Conservation (phyloP, 768 basidiomycete species). For the Amanita pallidorosea region DNA sequence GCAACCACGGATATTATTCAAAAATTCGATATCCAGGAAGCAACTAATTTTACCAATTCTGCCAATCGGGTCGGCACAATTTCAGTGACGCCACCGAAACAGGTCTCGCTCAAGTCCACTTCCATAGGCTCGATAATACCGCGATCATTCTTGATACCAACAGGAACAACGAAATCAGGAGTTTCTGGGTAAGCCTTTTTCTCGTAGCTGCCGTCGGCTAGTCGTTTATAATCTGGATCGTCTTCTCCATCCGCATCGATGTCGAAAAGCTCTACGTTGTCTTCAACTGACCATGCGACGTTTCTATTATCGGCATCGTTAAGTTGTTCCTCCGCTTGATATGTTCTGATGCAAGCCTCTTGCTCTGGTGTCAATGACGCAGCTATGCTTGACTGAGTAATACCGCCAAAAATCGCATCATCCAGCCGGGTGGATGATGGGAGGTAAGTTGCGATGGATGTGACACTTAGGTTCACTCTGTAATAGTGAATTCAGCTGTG, state of each 20-base stretch:
- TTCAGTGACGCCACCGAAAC: conserved; percentile 42
- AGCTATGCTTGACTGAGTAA: conserved; percentile 17
- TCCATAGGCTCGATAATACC: conserved; percentile 37
- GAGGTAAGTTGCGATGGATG: conserved; percentile 65
- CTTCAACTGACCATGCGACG: conserved; percentile 55
- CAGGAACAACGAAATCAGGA: conserved; percentile 25
- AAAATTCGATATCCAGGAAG: neutral
- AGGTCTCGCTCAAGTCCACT: conserved; percentile 27
- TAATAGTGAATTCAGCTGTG: neutral
- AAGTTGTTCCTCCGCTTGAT: conserved; percentile 49
- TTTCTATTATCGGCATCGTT: conserved; percentile 52
- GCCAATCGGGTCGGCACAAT: conserved; percentile 41
- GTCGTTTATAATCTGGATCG: conserved; percentile 32
- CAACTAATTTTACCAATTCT: conserved; percentile 34
- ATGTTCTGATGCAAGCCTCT: conserved; percentile 39
- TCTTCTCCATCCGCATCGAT: conserved; percentile 53
- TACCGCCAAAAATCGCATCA: conserved; percentile 44
- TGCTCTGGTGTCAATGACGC: conserved; percentile 44
- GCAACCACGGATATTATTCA: neutral
- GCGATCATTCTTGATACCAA: conserved; percentile 47
- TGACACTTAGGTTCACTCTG: conserved; percentile 62
- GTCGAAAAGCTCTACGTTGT: conserved; percentile 37
- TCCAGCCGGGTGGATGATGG: conserved; percentile 55
- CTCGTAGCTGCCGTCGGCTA: conserved; percentile 25
- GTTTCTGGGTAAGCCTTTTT: conserved; percentile 11